Percentiles rank a stretch among this genome's conserved stretches.
Conservation (phyloP, 169 alveolate species). For the Eimeria praecox region DNA sequence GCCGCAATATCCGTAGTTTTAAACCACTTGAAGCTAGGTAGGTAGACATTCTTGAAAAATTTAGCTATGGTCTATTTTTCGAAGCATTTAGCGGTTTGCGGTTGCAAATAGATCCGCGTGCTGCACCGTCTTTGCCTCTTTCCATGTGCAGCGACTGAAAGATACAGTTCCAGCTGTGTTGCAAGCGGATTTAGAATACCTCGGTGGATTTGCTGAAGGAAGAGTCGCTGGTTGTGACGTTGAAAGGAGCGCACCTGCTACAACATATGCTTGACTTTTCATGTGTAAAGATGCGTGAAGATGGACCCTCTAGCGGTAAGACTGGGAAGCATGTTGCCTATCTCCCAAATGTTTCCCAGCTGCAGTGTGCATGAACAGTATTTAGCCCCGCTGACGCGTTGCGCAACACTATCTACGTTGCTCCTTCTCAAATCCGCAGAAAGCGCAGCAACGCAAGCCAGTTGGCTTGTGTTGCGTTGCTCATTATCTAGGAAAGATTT, state of each 20-base stretch:
- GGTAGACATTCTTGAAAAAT: neutral
- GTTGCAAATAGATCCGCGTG: neutral
- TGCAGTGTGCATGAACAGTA: neutral
- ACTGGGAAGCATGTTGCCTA: neutral
- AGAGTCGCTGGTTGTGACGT: neutral
- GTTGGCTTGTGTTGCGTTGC: neutral
- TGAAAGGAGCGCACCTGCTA: neutral
- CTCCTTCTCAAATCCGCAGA: neutral
- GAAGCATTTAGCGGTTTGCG: neutral
- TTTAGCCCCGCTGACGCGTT: neutral
- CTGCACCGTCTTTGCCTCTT: neutral
- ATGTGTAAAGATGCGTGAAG: conserved; percentile 5
- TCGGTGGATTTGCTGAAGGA: neutral
- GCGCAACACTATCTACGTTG: neutral
- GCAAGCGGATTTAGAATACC: neutral
- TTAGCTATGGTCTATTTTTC: neutral
- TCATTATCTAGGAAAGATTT: neutral
- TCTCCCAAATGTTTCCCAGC: neutral
- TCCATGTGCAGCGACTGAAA: neutral
- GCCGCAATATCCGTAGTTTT: neutral
- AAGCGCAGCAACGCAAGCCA: neutral
- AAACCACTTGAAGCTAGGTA: neutral
- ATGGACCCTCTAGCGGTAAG: neutral
- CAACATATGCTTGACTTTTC: neutral
- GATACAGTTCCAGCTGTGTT: neutral